Percentiles rank a stretch among this genome's conserved stretches.
These are phyloP conservation scores for Mortierella antarctica DNA, from an alignment of 192 early-diverging fungal genomes.

Conservation along the genomic window DNA sequence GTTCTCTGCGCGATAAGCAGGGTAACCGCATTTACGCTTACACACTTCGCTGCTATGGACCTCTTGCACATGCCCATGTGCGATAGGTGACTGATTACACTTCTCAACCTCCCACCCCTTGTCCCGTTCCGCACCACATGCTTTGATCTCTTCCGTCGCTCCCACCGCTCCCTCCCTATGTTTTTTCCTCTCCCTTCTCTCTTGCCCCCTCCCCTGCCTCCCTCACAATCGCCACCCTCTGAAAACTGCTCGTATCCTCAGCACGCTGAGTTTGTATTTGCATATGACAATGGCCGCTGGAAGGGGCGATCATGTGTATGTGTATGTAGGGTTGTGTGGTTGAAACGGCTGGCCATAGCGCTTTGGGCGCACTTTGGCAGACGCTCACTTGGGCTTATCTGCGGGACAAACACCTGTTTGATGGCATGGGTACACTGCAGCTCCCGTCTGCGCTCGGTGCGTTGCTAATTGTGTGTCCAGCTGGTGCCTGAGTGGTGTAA, in stretches of 20 bases:
- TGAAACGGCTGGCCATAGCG: not conserved
- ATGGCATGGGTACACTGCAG: not conserved
- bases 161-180: constrained; percentile 1
- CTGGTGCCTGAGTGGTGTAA: too few species aligned
- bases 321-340: constrained; percentile 1
- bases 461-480: too few species aligned
- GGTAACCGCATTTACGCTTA: not conserved
- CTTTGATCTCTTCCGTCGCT: not conserved
- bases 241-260: too few species aligned
- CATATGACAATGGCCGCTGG: not conserved
- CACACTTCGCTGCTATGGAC: not conserved
- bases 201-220: constrained; percentile 5
- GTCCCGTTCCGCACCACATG: not conserved
- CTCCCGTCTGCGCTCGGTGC: too few species aligned
- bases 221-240: not conserved
- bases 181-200: constrained; percentile 1
- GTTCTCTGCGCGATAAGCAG: constrained; percentile 19
- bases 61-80: not conserved
- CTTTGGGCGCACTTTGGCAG: not conserved
- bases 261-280: constrained; percentile 14
- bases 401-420: constrained; percentile 34
- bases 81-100: constrained; percentile 8
- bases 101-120: not conserved
- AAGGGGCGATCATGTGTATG: not conserved
- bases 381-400: constrained; percentile 21